These are phyloP conservation scores for Stylonectria norvegica DNA, from an alignment of 2,329 filamentous ascomycete species.

Conservation along the genomic window DNA sequence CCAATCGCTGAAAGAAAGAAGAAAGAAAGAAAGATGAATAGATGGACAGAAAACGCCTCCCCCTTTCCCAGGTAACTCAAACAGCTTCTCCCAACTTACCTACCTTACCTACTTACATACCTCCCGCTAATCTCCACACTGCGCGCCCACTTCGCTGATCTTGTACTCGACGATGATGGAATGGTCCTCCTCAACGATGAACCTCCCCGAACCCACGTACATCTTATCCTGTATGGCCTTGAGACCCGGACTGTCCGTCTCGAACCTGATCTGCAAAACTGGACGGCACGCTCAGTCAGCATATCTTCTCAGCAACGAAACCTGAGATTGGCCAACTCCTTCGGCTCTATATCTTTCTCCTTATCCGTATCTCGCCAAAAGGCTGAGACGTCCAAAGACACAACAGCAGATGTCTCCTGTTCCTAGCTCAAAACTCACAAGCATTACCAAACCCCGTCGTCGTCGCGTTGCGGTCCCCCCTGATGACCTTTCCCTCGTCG, in stretches of 20 bases:
- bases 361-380: no score
- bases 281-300: conserved; percentile 3
- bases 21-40: no score
- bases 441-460: conserved; percentile 39
- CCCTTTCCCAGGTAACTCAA: no score
- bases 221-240: conserved; percentile 36
- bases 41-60: no score
- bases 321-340: no score
- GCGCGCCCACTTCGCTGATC: conserved; percentile 37
- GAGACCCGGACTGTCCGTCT: conserved; percentile 35
- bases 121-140: conserved; percentile 12
- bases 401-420: no score
- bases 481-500: conserved; percentile 33
- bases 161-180: conserved; percentile 40
- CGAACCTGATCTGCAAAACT: conserved; percentile 39
- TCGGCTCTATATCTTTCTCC: no score
- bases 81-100: conserved; percentile 1
- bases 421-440: conserved; percentile 32
- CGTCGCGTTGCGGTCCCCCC: conserved; percentile 33
- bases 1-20: no score
- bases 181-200: conserved; percentile 35
- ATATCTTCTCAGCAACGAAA: neutral
- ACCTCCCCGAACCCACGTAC: conserved; percentile 41
- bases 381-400: conserved; percentile 1
- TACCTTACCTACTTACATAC: neutral